These are phyloP conservation scores for Neotropicomus parvogracilis DNA, from an alignment of 1,284 basidiomycete genomes.

Conservation along the genomic window DNA sequence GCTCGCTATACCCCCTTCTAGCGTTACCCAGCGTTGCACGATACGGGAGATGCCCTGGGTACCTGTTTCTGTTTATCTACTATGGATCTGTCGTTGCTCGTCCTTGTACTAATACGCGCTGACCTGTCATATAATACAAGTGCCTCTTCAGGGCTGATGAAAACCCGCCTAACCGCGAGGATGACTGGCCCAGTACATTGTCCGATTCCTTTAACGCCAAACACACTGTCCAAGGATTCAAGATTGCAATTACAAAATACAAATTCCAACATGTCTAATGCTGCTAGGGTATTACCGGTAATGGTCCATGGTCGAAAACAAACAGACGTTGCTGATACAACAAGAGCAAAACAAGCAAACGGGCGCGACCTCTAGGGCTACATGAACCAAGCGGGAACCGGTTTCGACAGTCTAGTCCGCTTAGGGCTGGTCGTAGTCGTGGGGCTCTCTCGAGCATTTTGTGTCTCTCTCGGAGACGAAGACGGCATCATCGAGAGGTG, in stretches of 20 bases:
- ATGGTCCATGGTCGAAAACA: neutral
- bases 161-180: too few species aligned
- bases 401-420: slow-evolving; percentile 20
- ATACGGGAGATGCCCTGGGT: slow-evolving; percentile 23
- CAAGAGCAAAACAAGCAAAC: neutral
- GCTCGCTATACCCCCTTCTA: slow-evolving; percentile 20
- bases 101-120: neutral
- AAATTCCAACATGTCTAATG: neutral
- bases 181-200: too few species aligned
- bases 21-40: slow-evolving; percentile 11
- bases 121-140: slow-evolving; percentile 24
- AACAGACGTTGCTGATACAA: slow-evolving; percentile 4
- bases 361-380: slow-evolving; percentile 10
- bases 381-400: slow-evolving; percentile 20
- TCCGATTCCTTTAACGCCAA: too few species aligned
- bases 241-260: slow-evolving; percentile 7
- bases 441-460: neutral
- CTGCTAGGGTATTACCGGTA: neutral
- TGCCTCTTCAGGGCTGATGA: too few species aligned
- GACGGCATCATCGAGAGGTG: slow-evolving; percentile 25
- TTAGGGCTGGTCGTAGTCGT: neutral
- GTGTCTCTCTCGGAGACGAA: slow-evolving; percentile 12
- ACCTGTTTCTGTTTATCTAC: slow-evolving; percentile 1
- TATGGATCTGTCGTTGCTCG: neutral
- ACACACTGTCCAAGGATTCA: too few species aligned